Percentiles rank a stretch among this genome's conserved stretches.
Conservation (phyloP, 163 green algal species). For the Volvox carteri region DNA sequence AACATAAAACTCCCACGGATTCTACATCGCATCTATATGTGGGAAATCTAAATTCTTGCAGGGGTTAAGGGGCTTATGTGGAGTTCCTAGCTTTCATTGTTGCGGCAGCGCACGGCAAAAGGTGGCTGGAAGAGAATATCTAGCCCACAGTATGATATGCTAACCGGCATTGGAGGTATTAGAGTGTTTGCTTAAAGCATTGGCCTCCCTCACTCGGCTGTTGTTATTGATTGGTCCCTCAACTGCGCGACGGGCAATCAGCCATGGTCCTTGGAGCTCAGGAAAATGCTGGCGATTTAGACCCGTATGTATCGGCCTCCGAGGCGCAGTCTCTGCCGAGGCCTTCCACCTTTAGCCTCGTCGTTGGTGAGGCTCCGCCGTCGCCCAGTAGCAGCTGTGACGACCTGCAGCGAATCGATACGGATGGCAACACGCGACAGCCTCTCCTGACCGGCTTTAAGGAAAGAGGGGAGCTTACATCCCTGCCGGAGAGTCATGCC, state of each 20-base stretch:
- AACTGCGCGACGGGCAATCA: background rate
- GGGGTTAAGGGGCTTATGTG: no score
- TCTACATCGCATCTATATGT: no score
- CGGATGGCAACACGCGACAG: background rate
- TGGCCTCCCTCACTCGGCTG: background rate
- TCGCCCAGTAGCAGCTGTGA: conserved; percentile 7
- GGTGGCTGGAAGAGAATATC: no score
- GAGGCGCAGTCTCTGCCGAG: background rate
- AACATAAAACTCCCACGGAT: no score
- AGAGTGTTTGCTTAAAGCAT: background rate
- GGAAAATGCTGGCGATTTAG: background rate
- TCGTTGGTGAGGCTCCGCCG: background rate
- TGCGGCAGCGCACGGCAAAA: no score
- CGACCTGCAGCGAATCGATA: background rate
- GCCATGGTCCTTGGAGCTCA: background rate
- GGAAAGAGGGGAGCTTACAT: background rate
- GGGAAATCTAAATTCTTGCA: no score
- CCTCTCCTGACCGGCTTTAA: conserved; percentile 31
- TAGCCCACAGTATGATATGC: no score
- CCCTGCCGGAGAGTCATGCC: conserved; percentile 13
- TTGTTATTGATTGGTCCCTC: background rate
- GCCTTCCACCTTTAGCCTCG: background rate
- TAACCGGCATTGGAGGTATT: no score
- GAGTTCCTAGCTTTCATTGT: no score
- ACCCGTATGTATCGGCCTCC: background rate